Conservation (phyloP, 257 asterid species). For the Nicotiana benthamiana region DNA sequence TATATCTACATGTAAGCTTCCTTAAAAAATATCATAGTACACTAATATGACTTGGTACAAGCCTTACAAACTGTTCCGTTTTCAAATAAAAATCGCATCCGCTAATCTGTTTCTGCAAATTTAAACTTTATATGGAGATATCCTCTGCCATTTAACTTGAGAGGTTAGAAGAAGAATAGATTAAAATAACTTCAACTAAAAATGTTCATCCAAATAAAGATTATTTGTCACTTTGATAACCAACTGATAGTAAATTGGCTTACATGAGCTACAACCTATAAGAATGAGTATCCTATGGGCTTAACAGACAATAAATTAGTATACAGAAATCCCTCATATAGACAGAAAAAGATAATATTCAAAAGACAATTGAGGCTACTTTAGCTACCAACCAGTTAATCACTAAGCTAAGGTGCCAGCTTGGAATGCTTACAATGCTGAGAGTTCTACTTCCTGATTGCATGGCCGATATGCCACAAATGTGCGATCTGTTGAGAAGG, state of each 20-base stretch:
- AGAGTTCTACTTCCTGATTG: constrained; percentile 75
- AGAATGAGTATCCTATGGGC: not conserved
- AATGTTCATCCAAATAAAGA: not conserved
- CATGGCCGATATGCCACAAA: constrained; percentile 83
- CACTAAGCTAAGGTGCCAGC: not conserved
- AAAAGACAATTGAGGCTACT: not conserved
- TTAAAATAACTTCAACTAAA: not conserved
- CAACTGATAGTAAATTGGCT: not conserved
- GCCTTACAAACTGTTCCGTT: not conserved
- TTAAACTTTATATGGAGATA: not conserved
- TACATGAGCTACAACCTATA: not conserved
- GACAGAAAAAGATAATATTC: not conserved
- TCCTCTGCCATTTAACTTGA: not conserved
- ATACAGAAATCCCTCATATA: not conserved
- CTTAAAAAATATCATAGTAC: too few species aligned
- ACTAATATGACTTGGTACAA: too few species aligned
- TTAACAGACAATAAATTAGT: not conserved
- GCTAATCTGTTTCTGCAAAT: not conserved
- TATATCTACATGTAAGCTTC: too few species aligned
- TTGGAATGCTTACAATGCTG: constrained; percentile 41
- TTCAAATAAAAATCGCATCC: too few species aligned
- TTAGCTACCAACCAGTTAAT: not conserved
- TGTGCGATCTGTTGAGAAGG: constrained; percentile 79
- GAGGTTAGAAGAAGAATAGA: not conserved
- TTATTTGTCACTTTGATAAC: not conserved